Evolutionary conservation across 1,284 basidiomycete species (phyloP).

Genomic region (Moesziomyces globuligerus): DNA sequence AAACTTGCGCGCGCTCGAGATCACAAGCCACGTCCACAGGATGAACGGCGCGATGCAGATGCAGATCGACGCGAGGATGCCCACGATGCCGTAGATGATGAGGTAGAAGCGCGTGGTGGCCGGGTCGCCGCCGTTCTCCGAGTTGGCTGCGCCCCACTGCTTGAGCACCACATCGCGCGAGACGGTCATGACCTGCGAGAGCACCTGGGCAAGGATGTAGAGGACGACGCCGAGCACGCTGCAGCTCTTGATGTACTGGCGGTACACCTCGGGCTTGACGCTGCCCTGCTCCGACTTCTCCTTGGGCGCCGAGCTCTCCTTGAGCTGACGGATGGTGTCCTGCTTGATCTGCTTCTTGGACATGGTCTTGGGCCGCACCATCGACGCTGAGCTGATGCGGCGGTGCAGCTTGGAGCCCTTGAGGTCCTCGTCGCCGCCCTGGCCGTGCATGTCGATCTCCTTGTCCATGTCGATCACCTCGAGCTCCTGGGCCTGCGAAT

Average conservation of each 20-base stretch:
- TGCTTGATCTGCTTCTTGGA: conserved; percentile 55
- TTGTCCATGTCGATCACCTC: conserved; percentile 48
- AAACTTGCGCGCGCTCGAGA: conserved; percentile 57
- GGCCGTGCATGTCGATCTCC: conserved; percentile 42
- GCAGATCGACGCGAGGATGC: conserved; percentile 52
- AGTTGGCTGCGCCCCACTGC: conserved; percentile 63
- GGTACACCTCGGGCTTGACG: conserved; percentile 62
- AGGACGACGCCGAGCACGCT: conserved; percentile 51
- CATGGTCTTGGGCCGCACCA: conserved; percentile 55
- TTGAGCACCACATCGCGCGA: conserved; percentile 64
- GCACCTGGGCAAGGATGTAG: conserved; percentile 55
- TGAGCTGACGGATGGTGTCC: conserved; percentile 62
- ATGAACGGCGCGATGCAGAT: conserved; percentile 64
- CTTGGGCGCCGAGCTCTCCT: conserved; percentile 57
- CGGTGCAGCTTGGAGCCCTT: conserved; percentile 51
- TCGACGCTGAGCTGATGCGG: conserved; percentile 52
- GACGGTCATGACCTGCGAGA: conserved; percentile 60
- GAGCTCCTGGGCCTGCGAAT: conserved; percentile 32
- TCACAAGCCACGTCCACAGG: conserved; percentile 61
- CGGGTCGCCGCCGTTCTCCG: conserved; percentile 29
- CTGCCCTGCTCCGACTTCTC: conserved; percentile 61
- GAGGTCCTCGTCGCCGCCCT: conserved; percentile 46
- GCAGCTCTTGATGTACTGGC: conserved; percentile 60
- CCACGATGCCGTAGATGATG: conserved; percentile 60
- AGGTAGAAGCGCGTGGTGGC: conserved; percentile 57